A percentile compares a stretch with the other conserved stretches of the same genome.
Conservation (phyloP, 1,139 yeast species). For the Kodamaea plutei region DNA sequence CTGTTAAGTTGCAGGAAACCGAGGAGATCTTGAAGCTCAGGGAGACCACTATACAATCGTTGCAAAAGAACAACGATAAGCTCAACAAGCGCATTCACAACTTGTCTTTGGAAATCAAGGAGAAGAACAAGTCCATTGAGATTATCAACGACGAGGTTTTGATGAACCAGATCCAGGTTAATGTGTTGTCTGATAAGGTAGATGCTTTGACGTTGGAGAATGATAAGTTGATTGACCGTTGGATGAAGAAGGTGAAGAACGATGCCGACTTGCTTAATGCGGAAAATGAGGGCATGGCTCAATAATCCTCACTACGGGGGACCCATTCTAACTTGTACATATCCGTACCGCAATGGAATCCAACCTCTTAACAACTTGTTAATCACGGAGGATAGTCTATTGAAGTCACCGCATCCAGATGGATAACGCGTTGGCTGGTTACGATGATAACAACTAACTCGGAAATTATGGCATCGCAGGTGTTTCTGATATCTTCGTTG, state of each 20-base stretch:
- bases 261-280: conserved; percentile 63
- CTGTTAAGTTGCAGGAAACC: conserved; percentile 22
- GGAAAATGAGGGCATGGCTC: conserved; percentile 45
- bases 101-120: conserved; percentile 44
- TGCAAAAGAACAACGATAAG: conserved; percentile 20
- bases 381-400: too few relatives aligned
- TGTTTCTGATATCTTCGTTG: too few relatives aligned
- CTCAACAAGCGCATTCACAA: conserved; percentile 30
- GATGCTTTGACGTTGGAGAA: conserved; percentile 44
- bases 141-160: conserved; percentile 67
- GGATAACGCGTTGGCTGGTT: too few relatives aligned
- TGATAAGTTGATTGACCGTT: conserved; percentile 49
- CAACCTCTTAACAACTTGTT: too few relatives aligned
- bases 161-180: conserved; percentile 66
- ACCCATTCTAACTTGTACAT: too few relatives aligned
- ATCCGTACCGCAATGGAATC: too few relatives aligned
- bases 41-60: conserved; percentile 13
- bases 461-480: too few relatives aligned
- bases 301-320: too few relatives aligned
- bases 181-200: conserved; percentile 50
- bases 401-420: too few relatives aligned
- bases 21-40: conserved; percentile 15
- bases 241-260: conserved; percentile 54
- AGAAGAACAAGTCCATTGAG: conserved; percentile 56
- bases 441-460: too few relatives aligned